Base-by-base conservation (phyloP, 345 rosid genomes). In the Carallia brachiata region DNA sequence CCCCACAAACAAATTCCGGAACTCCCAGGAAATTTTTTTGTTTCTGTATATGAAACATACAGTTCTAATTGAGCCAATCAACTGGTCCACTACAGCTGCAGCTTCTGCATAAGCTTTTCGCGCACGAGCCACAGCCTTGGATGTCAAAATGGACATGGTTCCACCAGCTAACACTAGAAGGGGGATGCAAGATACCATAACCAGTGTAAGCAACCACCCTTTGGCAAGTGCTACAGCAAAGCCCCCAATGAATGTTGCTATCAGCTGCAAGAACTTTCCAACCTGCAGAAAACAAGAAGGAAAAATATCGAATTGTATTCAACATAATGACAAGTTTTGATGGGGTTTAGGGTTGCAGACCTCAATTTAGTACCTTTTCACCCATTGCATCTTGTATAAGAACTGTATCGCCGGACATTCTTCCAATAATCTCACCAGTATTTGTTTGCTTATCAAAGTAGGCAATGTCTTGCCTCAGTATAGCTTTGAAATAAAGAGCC, bases 331-430 rank as follows among this genome's bases (percentile, higher is more conserved):
- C 19, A 19, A 17, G 34, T 15, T 13, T 34, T 3, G 53, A 6
- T 2, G 61, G 52, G 4, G 9, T n/a, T 10, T 8, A 52, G 55
- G 15, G 23, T 7, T 13, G n/a, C 23, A 13, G 50, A 34, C 36
- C 47, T 32, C 36, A 66, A 6, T 23, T 23, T 2, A 63, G 5
- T 73, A 82, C 83, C 86, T 79, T 79, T 72, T 82, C 86, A 27
- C 86, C 86, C 78, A 82, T 79, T 48, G 86, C 86, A 17, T 75
- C 81, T 74, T 79, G 86, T 37, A 79, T 82, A 27, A 82, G 78
- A 69, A 79, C 65, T 12, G 83, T 82, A 70, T 82, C 86, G 2
- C 79, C 79, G 3, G 83, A 82, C 81, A 82, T 82, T 44, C 83
- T 69, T 16, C 81, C 83, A 7, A 77, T 36, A 27, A 79, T 78